Percentiles rank a stretch among this genome's conserved stretches.
phyloP scores from a whole-genome alignment of 768 basidiomycete genomes.

The Strobilomyces confusus region DNA sequence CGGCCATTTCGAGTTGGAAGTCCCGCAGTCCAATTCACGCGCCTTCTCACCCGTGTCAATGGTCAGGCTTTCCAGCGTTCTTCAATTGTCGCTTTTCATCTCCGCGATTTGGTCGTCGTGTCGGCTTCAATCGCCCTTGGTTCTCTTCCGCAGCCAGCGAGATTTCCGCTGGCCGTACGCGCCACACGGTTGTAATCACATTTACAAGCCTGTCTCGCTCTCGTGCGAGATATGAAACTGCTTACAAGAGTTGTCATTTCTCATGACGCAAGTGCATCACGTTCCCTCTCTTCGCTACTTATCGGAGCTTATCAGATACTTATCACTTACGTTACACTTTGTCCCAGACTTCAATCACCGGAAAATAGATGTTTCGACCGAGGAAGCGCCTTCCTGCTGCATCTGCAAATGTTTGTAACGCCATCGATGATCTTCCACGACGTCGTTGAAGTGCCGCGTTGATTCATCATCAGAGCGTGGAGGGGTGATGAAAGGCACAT shows the following conservation, averaged over 20 bases:
- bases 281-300: too few species aligned
- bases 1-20: not conserved
- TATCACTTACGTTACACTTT: too few species aligned
- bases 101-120: not conserved
- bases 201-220: not conserved
- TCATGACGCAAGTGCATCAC: slow-evolving; percentile 1
- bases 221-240: not conserved
- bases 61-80: too few species aligned
- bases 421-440: too few species aligned
- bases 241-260: not conserved
- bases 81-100: not conserved
- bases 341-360: too few species aligned
- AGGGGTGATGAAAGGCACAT: too few species aligned
- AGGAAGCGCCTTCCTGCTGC: not conserved
- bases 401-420: too few species aligned
- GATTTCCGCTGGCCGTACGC: too few species aligned
- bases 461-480: too few species aligned
- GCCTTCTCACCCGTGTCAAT: not conserved
- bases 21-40: not conserved
- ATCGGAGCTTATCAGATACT: too few species aligned
- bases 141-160: not conserved
- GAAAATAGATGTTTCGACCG: too few species aligned
- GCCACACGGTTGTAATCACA: not conserved
- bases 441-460: too few species aligned
- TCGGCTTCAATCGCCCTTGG: not conserved